A percentile compares a stretch with the other conserved stretches of the same genome.
These are phyloP conservation scores for Tuber melanosporum DNA, from an alignment of 495 filamentous ascomycete genomes.

Conservation along the genomic window DNA sequence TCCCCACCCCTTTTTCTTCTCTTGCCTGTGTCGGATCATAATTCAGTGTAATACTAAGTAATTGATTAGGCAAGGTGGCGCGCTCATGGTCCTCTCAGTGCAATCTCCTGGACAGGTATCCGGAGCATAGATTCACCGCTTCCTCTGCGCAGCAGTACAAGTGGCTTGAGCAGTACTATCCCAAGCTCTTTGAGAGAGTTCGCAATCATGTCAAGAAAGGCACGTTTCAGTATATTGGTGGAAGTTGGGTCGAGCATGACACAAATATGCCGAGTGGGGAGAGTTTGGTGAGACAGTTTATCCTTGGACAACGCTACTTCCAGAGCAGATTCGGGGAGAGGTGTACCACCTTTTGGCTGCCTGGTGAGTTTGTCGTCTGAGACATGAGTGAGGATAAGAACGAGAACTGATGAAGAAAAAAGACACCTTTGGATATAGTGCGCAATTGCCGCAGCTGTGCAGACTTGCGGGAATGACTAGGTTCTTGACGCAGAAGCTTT, in stretches of 20 bases:
- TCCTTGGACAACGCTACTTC: conserved; percentile 74
- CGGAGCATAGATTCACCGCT: conserved; percentile 83
- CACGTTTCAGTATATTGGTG: conserved; percentile 88
- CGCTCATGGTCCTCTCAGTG: conserved; percentile 96
- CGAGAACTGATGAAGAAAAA: neutral
- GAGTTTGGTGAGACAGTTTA: conserved; percentile 87
- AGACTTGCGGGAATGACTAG: conserved; percentile 86
- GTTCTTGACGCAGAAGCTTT: conserved; percentile 95
- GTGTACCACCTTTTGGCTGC: conserved; percentile 89
- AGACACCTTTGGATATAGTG: conserved; percentile 95
- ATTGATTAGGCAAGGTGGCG: conserved; percentile 60
- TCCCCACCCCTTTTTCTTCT: neutral
- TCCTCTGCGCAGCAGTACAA: conserved; percentile 97
- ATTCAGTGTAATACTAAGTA: conserved; percentile 6
- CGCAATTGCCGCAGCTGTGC: conserved; percentile 87
- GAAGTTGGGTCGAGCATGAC: conserved; percentile 98
- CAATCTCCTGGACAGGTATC: conserved; percentile 86
- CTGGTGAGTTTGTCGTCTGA: conserved; percentile 42
- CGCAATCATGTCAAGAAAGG: conserved; percentile 84
- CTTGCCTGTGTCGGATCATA: neutral
- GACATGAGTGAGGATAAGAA: neutral
- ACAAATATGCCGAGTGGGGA: conserved; percentile 96
- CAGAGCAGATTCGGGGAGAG: conserved; percentile 87
- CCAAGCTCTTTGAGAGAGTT: conserved; percentile 78
- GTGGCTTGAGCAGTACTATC: conserved; percentile 88